Base-by-base conservation (phyloP, 2,329 filamentous ascomycete genomes). In the Phoma herbarum region DNA sequence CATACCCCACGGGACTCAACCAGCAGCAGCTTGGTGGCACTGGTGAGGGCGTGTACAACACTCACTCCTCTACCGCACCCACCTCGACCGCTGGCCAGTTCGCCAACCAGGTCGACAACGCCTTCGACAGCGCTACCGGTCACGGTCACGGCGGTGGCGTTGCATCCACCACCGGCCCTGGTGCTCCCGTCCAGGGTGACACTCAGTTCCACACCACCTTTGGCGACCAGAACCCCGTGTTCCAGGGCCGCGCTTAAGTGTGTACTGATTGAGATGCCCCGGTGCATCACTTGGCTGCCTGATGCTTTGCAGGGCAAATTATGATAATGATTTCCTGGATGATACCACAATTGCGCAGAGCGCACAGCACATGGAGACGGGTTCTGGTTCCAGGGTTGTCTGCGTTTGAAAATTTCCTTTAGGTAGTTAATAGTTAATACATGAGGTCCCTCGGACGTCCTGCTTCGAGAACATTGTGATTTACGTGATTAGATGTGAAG, bases 101-200 rank as follows among this genome's bases (percentile, higher is more conserved):
- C 61, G 74, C 77, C 54, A 78, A 75, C 64, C 80, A 83, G 67
- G 77, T 83, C 45, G 77, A 81, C 58, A 74, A 76, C 54, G 80
- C 80, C 11, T 81, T 80, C 58, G 71, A 70, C 64, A 64, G 51
- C 26, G 57, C 65, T 25, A 57, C 62, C 9, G 59, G 62, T 14
- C 57, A 53, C 22, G 53, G 63, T 28, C 54, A 42, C 41, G 59
- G 56, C 26, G 50, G 54, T 14, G 54, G 59, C 43, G 49, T 63
- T 54, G 63, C 62, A 29, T 50, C 61, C 20, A 63, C 66, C 41
- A 48, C 61, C 23, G 64, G 60, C 2, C 50, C 60, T 18, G 61
- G 63, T 14, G 52, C 62, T 10, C 44, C 62, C 14, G 61, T 25
- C 2, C 49, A 60, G 18, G 60, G 48, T 20, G 56, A 61, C 39